Percentiles rank a stretch among this genome's conserved stretches.
Conservation (phyloP, 495 filamentous ascomycete species). For the Neurospora sp. region DNA sequence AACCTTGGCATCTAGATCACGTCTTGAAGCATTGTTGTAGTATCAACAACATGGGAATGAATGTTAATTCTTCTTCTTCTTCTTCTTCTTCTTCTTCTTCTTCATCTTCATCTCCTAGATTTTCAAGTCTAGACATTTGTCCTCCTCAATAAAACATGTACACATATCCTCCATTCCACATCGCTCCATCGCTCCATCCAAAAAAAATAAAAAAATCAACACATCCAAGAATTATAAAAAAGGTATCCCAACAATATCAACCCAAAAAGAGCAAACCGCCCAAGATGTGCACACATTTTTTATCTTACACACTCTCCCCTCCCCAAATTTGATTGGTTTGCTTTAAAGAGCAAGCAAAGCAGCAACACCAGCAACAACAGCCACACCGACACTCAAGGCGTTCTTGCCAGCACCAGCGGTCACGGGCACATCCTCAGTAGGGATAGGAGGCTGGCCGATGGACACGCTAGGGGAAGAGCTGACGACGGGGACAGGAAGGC, state of each 20-base stretch:
- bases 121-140: neutral
- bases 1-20: neutral
- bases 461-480: neutral
- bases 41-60: neutral
- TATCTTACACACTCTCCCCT: neutral
- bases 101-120: neutral
- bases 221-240: neutral
- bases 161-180: neutral
- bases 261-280: neutral
- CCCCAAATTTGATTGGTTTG: neutral
- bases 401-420: neutral
- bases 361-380: neutral
- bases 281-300: neutral
- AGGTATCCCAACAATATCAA: neutral
- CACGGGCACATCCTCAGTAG: neutral
- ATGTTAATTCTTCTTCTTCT: neutral
- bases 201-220: neutral
- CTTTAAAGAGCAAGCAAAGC: neutral
- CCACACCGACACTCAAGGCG: neutral
- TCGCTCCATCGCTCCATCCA: neutral
- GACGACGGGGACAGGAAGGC: neutral
- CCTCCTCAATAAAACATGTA: neutral
- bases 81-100: neutral
- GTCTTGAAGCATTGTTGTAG: neutral
- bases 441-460: neutral